phyloP scores from a whole-genome alignment of 2,329 filamentous ascomycete species.

The Fusarium pilosicola region DNA sequence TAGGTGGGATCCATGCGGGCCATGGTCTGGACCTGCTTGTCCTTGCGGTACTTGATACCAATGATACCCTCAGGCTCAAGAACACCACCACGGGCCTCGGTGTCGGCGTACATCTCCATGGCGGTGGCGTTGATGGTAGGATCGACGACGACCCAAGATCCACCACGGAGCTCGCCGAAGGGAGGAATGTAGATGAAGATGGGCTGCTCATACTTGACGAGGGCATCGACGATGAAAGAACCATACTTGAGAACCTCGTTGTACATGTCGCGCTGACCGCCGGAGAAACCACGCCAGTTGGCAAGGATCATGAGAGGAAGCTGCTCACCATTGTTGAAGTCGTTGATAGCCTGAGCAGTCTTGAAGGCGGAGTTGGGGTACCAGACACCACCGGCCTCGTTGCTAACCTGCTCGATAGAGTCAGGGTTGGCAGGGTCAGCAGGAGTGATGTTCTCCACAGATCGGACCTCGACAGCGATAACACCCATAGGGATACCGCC shows the following conservation, averaged over 20 bases:
- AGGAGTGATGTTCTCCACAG: constrained; percentile 95
- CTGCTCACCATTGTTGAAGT: constrained; percentile 99
- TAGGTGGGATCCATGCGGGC: constrained; percentile 89
- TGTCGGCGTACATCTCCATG: constrained; percentile 99
- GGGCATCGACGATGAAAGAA: constrained; percentile 97
- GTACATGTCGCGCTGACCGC: constrained; percentile 99
- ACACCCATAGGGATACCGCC: constrained; percentile 98
- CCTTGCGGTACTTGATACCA: constrained; percentile 97
- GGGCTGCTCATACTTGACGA: constrained; percentile 98
- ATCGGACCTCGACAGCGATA: constrained; percentile 94
- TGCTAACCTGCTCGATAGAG: constrained; percentile 93
- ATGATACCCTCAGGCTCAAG: constrained; percentile 98
- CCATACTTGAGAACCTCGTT: constrained; percentile 99
- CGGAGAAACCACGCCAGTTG: constrained; percentile 99
- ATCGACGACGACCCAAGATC: constrained; percentile 99
- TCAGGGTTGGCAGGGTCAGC: constrained; percentile 98
- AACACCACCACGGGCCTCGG: constrained; percentile 94
- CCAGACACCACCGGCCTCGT: constrained; percentile 98
- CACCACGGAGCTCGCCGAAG: constrained; percentile 95
- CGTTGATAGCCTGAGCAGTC: constrained; percentile 97
- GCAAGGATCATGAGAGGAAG: constrained; percentile 98
- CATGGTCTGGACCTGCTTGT: constrained; percentile 98
- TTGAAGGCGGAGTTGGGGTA: constrained; percentile 99
- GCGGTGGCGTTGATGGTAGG: constrained; percentile 95
- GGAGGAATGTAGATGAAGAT: constrained; percentile 99